phyloP scores from a whole-genome alignment of 768 basidiomycete genomes.

The Leccinum subgranulosum region DNA sequence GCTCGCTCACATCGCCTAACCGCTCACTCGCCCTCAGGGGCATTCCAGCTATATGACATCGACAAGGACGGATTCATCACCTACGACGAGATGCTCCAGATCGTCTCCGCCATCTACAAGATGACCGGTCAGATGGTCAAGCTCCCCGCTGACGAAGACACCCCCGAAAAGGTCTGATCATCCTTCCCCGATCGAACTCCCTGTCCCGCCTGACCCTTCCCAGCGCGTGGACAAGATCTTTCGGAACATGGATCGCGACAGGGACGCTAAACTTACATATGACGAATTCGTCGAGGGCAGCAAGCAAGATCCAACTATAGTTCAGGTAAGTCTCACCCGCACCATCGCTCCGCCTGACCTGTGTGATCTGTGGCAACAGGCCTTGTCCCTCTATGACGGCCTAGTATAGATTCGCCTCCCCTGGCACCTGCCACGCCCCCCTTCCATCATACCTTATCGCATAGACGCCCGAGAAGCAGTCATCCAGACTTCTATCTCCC shows the following conservation, averaged over 20 bases:
- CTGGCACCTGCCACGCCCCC: not conserved
- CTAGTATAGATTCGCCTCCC: constrained; percentile 58
- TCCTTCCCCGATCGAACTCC: constrained; percentile 13
- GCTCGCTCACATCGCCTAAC: constrained; percentile 1
- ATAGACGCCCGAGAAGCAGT: constrained; percentile 19
- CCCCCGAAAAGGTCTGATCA: constrained; percentile 86
- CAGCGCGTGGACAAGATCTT: constrained; percentile 99
- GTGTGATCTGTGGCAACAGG: constrained; percentile 45
- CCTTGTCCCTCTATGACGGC: constrained; percentile 92
- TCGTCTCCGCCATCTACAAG: constrained; percentile 98
- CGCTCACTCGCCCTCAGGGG: constrained; percentile 60
- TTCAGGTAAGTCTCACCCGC: constrained; percentile 62
- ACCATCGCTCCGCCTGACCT: constrained; percentile 8
- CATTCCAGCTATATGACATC: constrained; percentile 98
- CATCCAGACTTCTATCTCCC: constrained; percentile 24
- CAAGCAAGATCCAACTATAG: constrained; percentile 98
- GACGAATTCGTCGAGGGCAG: constrained; percentile 98
- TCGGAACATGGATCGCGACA: constrained; percentile 94
- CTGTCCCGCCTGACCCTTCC: constrained; percentile 8
- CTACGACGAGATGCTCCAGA: constrained; percentile 98
- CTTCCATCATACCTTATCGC: constrained; percentile 20
- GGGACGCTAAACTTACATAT: constrained; percentile 89
- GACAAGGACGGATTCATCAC: constrained; percentile 98
- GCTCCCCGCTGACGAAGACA: constrained; percentile 96
- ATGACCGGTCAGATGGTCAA: constrained; percentile 99